Conservation (phyloP, 2,329 filamentous ascomycete species). For the Pseudocercospora fuligena region DNA sequence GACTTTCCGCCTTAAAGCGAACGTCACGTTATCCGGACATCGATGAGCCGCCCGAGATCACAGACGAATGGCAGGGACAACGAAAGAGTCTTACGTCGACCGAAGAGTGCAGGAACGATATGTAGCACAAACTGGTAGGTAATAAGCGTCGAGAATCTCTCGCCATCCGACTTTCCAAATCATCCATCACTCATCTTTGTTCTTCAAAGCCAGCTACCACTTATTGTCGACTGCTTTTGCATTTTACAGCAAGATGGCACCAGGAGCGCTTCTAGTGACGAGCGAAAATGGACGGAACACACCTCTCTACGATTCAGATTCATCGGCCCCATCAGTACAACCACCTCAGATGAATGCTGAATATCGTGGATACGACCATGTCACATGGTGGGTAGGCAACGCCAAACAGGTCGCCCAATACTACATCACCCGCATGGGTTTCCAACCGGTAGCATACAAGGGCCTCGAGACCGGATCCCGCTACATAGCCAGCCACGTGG, state of each 20-base stretch:
- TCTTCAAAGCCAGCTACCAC: not conserved
- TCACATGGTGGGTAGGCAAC: constrained; percentile 96
- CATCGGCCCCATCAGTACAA: constrained; percentile 19
- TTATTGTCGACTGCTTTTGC: constrained; percentile 4
- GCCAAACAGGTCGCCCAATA: constrained; percentile 92
- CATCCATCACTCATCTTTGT: constrained; percentile 1
- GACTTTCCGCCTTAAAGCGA: constrained; percentile 7
- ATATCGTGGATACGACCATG: constrained; percentile 87
- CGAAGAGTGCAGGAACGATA: constrained; percentile 6
- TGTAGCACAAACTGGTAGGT: constrained; percentile 14
- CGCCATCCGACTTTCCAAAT: not conserved
- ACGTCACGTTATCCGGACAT: not conserved
- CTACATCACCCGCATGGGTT: constrained; percentile 87
- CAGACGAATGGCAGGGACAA: not conserved
- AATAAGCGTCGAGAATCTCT: constrained; percentile 9
- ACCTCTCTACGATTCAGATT: constrained; percentile 29
- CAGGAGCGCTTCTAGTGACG: constrained; percentile 43
- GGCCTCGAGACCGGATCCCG: constrained; percentile 88
- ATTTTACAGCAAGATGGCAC: constrained; percentile 40
- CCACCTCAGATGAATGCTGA: constrained; percentile 22
- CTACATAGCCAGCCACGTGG: constrained; percentile 80
- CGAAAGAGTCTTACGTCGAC: constrained; percentile 16
- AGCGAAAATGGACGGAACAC: constrained; percentile 36
- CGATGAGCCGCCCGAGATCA: constrained; percentile 2
- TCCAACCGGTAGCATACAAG: constrained; percentile 78